Base-by-base conservation (phyloP, 2,329 filamentous ascomycete genomes). In the Trichoderma polysporum region DNA sequence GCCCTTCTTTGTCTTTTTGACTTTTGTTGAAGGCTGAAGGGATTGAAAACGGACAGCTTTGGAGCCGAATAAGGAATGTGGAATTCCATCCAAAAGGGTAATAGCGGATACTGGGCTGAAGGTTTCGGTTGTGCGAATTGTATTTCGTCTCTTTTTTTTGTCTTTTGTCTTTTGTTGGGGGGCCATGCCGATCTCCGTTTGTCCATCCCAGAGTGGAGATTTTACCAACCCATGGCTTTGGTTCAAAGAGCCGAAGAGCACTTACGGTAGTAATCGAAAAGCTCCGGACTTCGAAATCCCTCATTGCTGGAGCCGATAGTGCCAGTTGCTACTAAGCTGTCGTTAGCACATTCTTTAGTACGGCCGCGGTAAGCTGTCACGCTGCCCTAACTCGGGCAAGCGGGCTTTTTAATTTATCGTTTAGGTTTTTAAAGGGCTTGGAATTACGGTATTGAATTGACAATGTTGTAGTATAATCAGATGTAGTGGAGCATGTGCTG, bases 141-240 rank as follows among this genome's bases (percentile, higher is more conserved):
- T 22, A 12, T 29, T 53, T 62, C 19, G 25, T 31, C 31, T 53
- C 17, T 27, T n/a, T 22, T 31, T 19, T 52, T 45, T 45, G 35
- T 33, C 35, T 45, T 35, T 15, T 39, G 9, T 61, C 19, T 64
- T 64, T 61, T 61, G 41, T 61, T 61, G 45, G 50, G 50, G 50
- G 59, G 17, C 35, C 12, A 9, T 64, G 61, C 61, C 61, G 61
- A 64, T 64, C 61, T 64, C 61, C 61, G 61, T 56, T 56, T 27
- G 31, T 41, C 61, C 49, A 35, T 47, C 15, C 8, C 3, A 13
- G 29, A 64, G 61, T 56, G 61, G 61, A 54, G 49, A 19, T 27
- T 52, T 22, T 5, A 13, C 5, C 13, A 17, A 12, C 37, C 57
- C 33, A 17, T 25, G 31, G 49, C 31, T 49, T 19, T 27, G 27